These are phyloP conservation scores for Chaetomiaceae sp. DNA, from an alignment of 2,329 filamentous ascomycete species.

Conservation along the genomic window DNA sequence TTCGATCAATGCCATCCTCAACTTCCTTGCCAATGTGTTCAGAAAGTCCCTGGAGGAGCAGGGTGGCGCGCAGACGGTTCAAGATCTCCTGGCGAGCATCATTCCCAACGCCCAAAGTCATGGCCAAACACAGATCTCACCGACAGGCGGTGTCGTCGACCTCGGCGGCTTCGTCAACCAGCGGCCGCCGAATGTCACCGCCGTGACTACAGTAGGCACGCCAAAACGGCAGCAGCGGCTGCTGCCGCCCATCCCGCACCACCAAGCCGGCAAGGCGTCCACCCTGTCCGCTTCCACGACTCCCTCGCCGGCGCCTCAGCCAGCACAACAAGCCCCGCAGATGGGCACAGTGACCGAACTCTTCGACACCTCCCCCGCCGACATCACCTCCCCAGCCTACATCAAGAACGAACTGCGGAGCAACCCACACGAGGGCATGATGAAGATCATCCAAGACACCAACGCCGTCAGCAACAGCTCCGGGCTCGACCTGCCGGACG, in stretches of 20 bases:
- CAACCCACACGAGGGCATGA: conserved; percentile 56
- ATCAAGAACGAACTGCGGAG: conserved; percentile 51
- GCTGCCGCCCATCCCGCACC: conserved; percentile 47
- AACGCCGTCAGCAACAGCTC: conserved; percentile 46
- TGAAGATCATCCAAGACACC: conserved; percentile 59
- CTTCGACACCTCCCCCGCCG: conserved; percentile 45
- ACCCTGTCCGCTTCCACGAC: conserved; percentile 27
- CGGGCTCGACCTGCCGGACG: conserved; percentile 48
- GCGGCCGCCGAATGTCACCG: conserved; percentile 34
- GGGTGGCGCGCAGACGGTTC: conserved; percentile 66
- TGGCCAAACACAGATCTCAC: conserved; percentile 38
- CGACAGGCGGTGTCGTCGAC: conserved; percentile 54
- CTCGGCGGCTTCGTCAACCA: conserved; percentile 52
- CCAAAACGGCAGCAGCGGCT: conserved; percentile 49
- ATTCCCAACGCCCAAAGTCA: conserved; percentile 46
- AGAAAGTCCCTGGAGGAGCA: conserved; percentile 87
- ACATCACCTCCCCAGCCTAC: conserved; percentile 41
- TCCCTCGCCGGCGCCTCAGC: conserved; percentile 27
- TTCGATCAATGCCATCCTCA: conserved; percentile 97
- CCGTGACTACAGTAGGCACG: conserved; percentile 36
- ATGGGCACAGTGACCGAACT: conserved; percentile 57
- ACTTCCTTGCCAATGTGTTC: conserved; percentile 94
- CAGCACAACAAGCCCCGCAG: conserved; percentile 35
- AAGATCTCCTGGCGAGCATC: conserved; percentile 74
- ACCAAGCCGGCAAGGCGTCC: conserved; percentile 27